Conservation (phyloP, 371 early-diverging fungal species). For the Mortierella polycephala region DNA sequence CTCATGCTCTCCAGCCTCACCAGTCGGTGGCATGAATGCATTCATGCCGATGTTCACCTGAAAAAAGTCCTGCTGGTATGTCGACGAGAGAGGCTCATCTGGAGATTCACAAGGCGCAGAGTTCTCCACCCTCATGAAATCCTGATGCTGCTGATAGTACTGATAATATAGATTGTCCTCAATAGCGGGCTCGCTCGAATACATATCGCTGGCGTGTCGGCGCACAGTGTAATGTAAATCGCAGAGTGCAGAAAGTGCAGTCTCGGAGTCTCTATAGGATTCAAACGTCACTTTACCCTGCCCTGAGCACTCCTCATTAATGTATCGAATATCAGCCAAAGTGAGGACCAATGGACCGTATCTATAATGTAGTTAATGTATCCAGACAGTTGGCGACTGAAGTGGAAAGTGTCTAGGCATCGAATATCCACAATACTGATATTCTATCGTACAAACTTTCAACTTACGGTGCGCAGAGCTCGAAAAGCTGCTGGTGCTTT, state of each 20-base stretch:
- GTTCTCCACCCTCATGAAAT: constrained; percentile 7
- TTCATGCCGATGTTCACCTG: neutral
- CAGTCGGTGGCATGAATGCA: constrained; percentile 1
- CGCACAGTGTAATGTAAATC: constrained; percentile 20
- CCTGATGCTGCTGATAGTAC: constrained; percentile 33
- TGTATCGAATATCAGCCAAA: constrained; percentile 42
- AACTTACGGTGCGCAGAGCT: constrained; percentile 40
- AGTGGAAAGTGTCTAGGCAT: neutral
- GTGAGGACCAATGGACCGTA: constrained; percentile 36
- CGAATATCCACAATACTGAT: neutral
- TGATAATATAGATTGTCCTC: constrained; percentile 41
- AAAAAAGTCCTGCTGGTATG: neutral
- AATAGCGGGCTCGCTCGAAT: constrained; percentile 22
- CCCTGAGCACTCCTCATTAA: constrained; percentile 38
- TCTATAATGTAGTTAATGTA: constrained; percentile 2
- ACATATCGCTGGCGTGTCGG: constrained; percentile 14
- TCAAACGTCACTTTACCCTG: constrained; percentile 38
- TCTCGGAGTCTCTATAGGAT: constrained; percentile 24
- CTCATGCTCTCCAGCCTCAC: constrained; percentile 1
- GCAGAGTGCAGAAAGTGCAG: constrained; percentile 10
- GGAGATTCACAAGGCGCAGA: neutral
- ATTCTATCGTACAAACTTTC: neutral
- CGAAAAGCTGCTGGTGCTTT: constrained; percentile 32
- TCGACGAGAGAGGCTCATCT: neutral
- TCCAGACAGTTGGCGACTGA: neutral